Percentiles rank a stretch among this genome's conserved stretches.
Conservation (phyloP, 495 filamentous ascomycete genomes). For the Neurospora discreta region DNA sequence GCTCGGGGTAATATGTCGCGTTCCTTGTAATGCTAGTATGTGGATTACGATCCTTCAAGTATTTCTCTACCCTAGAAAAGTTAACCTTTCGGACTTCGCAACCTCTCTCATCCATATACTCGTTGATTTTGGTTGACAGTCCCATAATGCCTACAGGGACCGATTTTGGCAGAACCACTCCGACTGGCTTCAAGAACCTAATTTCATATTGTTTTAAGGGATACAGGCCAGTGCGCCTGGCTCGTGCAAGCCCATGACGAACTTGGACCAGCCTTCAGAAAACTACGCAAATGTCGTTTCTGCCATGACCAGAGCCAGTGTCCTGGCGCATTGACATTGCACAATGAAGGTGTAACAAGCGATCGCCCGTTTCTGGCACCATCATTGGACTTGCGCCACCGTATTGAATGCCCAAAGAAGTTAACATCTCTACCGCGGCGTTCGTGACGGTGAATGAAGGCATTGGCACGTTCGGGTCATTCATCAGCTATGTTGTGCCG, state of each 20-base stretch:
- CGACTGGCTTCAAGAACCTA: background rate
- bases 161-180: background rate
- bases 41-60: too few relatives aligned
- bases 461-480: background rate
- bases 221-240: background rate
- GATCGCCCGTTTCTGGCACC: background rate
- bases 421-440: background rate
- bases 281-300: background rate
- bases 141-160: background rate
- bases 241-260: background rate
- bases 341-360: background rate
- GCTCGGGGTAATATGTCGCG: background rate
- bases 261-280: background rate
- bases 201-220: background rate
- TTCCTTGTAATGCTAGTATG: too few relatives aligned
- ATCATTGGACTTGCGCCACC: background rate
- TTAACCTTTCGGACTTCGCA: background rate
- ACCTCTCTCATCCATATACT: background rate
- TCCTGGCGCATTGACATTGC: background rate
- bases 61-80: background rate
- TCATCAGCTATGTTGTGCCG: background rate
- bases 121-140: too few relatives aligned
- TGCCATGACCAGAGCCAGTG: background rate
- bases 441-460: background rate
- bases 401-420: background rate